Conservation (phyloP, 352 stramenopile species). For the Phytophthora pluvialis region DNA sequence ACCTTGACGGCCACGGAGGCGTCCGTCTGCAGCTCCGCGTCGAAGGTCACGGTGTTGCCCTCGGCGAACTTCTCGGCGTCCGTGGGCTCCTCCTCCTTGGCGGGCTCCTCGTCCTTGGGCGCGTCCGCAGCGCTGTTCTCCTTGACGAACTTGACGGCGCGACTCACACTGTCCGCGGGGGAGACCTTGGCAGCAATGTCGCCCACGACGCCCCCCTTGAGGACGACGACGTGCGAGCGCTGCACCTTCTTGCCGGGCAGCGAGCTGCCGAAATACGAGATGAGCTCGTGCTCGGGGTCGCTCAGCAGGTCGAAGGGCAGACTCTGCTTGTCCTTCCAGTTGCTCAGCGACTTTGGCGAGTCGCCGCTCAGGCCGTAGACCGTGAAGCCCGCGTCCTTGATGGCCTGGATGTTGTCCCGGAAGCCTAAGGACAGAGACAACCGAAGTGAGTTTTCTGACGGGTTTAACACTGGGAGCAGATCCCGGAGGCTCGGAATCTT, state of each 20-base stretch:
- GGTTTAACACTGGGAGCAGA: conserved; percentile 17
- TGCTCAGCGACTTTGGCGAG: conserved; percentile 70
- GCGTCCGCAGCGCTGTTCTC: conserved; percentile 32
- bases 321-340: conserved; percentile 83
- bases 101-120: conserved; percentile 23
- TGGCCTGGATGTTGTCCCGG: conserved; percentile 83
- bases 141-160: conserved; percentile 77
- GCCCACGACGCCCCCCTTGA: conserved; percentile 79
- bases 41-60: conserved; percentile 56
- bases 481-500: conserved; percentile 10
- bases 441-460: conserved; percentile 11
- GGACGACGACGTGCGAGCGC: conserved; percentile 85
- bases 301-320: conserved; percentile 85
- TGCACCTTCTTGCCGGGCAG: conserved; percentile 79
- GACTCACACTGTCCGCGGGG: conserved; percentile 74
- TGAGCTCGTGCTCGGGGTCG: conserved; percentile 82
- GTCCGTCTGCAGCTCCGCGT: conserved; percentile 76
- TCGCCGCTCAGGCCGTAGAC: conserved; percentile 86
- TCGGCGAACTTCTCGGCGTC: conserved; percentile 40
- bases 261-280: conserved; percentile 89
- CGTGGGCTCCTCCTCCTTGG: conserved; percentile 26
- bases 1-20: conserved; percentile 61
- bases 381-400: conserved; percentile 78
- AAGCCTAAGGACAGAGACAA: conserved; percentile 56
- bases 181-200: conserved; percentile 85